phyloP scores from a whole-genome alignment of 495 filamentous ascomycete species.

The Sporormia fimetaria region DNA sequence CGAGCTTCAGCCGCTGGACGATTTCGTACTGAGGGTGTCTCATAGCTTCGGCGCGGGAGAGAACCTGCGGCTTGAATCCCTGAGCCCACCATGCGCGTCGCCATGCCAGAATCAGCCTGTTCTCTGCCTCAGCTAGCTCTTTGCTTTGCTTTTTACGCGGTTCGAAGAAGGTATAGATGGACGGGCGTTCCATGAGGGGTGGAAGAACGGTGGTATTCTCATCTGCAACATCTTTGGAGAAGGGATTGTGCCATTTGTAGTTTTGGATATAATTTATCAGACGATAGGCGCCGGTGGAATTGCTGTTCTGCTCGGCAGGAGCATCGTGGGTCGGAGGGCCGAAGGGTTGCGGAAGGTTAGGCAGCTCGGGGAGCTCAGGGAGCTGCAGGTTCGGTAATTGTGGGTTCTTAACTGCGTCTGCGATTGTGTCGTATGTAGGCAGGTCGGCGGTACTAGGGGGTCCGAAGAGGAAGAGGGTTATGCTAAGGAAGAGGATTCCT shows the following conservation, averaged over 20 bases:
- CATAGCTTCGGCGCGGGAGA: constrained; percentile 72
- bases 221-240: constrained; percentile 77
- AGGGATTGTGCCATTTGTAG: constrained; percentile 81
- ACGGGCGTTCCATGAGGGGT: constrained; percentile 55
- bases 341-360: constrained; percentile 38
- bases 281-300: constrained; percentile 39
- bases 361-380: constrained; percentile 13
- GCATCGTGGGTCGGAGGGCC: constrained; percentile 62
- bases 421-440: constrained; percentile 29
- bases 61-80: constrained; percentile 75
- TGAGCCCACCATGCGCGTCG: constrained; percentile 87
- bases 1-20: constrained; percentile 47
- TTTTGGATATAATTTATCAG: constrained; percentile 77
- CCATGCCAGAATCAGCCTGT: constrained; percentile 74
- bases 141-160: constrained; percentile 49
- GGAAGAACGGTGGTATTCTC: constrained; percentile 82
- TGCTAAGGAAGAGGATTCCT: constrained; percentile 32
- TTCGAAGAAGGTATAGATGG: constrained; percentile 93
- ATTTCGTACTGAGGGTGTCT: constrained; percentile 68
- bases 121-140: constrained; percentile 55
- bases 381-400: constrained; percentile 32
- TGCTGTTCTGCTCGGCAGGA: constrained; percentile 56
- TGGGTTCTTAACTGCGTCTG: constrained; percentile 25
- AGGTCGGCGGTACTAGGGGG: constrained; percentile 25
- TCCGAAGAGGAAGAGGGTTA: constrained; percentile 32